phyloP scores from a whole-genome alignment of 805 yeast genomes.

The Maudiozyma pseudohumilis region DNA sequence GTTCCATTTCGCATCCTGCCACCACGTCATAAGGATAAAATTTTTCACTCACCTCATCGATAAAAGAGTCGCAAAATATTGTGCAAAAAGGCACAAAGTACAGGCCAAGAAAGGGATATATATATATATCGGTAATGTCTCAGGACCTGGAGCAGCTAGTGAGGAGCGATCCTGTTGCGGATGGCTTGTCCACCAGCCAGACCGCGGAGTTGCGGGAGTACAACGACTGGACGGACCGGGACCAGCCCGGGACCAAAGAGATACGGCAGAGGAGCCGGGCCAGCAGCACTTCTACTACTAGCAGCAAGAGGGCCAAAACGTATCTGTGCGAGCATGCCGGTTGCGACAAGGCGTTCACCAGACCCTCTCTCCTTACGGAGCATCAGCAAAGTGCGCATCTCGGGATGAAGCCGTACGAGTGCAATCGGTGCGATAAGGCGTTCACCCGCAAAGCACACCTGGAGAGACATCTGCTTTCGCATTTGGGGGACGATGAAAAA shows the following conservation, averaged over 20 bases:
- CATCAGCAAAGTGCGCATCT: constrained; percentile 65
- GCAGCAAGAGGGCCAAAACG: constrained; percentile 42
- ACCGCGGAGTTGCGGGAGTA: neutral
- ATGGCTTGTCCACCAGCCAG: neutral
- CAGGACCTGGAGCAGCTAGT: too few species aligned
- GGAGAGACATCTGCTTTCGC: constrained; percentile 61
- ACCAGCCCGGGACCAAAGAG: neutral
- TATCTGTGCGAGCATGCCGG: constrained; percentile 54
- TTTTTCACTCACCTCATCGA: too few species aligned
- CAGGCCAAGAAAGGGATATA: too few species aligned
- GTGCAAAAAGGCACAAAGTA: too few species aligned
- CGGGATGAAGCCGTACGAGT: constrained; percentile 65
- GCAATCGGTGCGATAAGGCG: constrained; percentile 52
- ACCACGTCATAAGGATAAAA: too few species aligned
- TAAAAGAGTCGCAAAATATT: too few species aligned
- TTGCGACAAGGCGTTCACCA: constrained; percentile 66
- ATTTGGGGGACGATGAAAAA: constrained; percentile 40
- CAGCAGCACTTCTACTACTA: constrained; percentile 3
- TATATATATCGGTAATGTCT: too few species aligned
- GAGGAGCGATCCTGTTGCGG: too few species aligned
- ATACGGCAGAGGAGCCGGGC: neutral
- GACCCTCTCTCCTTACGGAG: constrained; percentile 77
- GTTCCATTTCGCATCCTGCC: too few species aligned
- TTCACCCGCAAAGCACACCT: constrained; percentile 77
- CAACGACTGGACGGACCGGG: neutral